Evolutionary conservation across 2,329 filamentous ascomycete genomes (phyloP), one percentile per base, ranked within the genome.

Genomic region (Trichoderma atroviride): DNA sequence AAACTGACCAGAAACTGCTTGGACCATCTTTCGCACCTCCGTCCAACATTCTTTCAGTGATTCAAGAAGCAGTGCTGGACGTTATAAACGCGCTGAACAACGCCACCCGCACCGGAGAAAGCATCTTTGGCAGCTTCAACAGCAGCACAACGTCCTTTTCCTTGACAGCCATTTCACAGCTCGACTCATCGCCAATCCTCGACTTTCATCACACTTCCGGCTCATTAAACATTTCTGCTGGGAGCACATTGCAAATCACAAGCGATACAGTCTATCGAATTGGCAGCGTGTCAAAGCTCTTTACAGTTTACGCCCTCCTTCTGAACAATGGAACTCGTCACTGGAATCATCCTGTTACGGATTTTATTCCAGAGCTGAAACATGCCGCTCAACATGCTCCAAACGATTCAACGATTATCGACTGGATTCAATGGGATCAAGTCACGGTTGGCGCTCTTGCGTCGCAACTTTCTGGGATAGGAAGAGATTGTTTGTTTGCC

Each of bases 221-320:
- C 27, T 63, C 33, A 16, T 53, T 71, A 5, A 72, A 72, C 24
- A 22, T 50, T n/a, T 72, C 71, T 24, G 71, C 68, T 19, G 70
- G 71, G 4, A 71, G 70, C 22, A 64, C 63, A 5, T 40, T 43
- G 2, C 58, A 43, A 10, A 61, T 72, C 33, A 64, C 57, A 5
- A 53, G 35, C 0, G 69, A 72, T 37, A 77, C 76, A 3, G 66
- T 76, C 10, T 74, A 70, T 61, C 74, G 75, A n/a, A 72, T 77
- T 5, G 76, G 76, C 1, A 77, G 75, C 58, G 70, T 77, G 5
- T 73, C 75, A 10, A 78, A 77, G 64, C 57, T 78, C 4, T 69
- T 74, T n/a, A 77, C 75, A 1, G 72, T 74, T 19, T 77, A 78
- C 61, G 65, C 74, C 1, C 64, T 76, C 11, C 69, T 78, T 35